Evolutionary conservation across 2,329 filamentous ascomycete species (phyloP).

Genomic region (Pseudopithomyces maydicus): DNA sequence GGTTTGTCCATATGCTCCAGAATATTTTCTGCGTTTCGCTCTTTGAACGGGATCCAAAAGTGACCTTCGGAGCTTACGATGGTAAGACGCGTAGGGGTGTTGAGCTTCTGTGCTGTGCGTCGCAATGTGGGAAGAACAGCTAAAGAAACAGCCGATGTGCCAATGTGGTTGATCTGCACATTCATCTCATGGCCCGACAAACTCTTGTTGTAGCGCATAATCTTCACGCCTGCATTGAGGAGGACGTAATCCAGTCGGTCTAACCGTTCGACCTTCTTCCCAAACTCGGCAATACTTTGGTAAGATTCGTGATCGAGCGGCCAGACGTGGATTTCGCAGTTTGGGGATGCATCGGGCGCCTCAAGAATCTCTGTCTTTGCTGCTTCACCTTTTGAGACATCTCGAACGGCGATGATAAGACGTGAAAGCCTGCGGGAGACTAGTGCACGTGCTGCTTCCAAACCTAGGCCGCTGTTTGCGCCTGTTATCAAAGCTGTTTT

Average conservation of each 20-base stretch:
- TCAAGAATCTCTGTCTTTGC: conserved; percentile 48
- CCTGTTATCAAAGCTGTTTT: conserved; percentile 58
- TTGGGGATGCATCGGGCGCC: conserved; percentile 27
- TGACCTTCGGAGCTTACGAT: conserved; percentile 50
- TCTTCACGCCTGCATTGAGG: conserved; percentile 45
- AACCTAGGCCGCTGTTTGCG: conserved; percentile 57
- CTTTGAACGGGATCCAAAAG: conserved; percentile 25
- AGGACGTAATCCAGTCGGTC: conserved; percentile 51
- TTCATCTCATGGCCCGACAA: conserved; percentile 55
- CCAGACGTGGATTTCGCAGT: conserved; percentile 49
- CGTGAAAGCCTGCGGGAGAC: conserved; percentile 48
- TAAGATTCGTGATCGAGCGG: conserved; percentile 55
- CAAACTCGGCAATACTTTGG: conserved; percentile 52
- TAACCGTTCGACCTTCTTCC: conserved; percentile 41
- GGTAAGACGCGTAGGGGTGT: conserved; percentile 47
- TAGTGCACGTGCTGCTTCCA: conserved; percentile 56
- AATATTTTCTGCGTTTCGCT: conserved; percentile 17
- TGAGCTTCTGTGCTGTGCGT: conserved; percentile 33
- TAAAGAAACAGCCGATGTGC: conserved; percentile 18
- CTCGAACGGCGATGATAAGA: conserved; percentile 56
- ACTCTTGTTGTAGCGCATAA: conserved; percentile 42
- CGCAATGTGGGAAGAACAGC: conserved; percentile 49
- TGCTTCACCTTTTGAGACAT: conserved; percentile 47
- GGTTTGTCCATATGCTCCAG: conserved; percentile 19
- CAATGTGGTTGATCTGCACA: conserved; percentile 25